Evolutionary conservation across 495 filamentous ascomycete species (phyloP), one percentile per base, ranked within the genome.

Genomic region (Xylona heveae): DNA sequence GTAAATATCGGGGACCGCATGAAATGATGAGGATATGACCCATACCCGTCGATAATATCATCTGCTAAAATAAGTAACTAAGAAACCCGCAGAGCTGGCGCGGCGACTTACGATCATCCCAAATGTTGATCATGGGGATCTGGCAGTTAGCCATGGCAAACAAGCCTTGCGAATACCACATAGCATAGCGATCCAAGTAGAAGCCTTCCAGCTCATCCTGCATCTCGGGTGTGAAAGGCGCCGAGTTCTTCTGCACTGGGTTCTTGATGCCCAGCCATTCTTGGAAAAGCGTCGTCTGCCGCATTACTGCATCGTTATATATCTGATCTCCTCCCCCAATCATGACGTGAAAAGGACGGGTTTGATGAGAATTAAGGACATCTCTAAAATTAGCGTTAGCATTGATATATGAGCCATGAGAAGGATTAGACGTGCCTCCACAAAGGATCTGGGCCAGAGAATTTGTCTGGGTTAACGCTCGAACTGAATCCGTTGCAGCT

Each of bases 51-150:
- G 39, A 97, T 88, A 42, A 95, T 91, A 40, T 97, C 88, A 53
- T 95, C n/a, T n/a, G n/a, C n/a, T n/a, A n/a, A n/a, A n/a, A n/a
- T n/a, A n/a, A n/a, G n/a, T n/a, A n/a, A n/a, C n/a, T n/a, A n/a
- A n/a, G n/a, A n/a, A n/a, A n/a, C n/a, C n/a, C n/a, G n/a, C n/a
- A n/a, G n/a, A n/a, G n/a, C n/a, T n/a, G n/a, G n/a, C n/a, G n/a
- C n/a, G n/a, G n/a, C n/a, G n/a, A n/a, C n/a, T n/a, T n/a, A n/a
- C n/a, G 88, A 44, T 95, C 88, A 50, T 95, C 88, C 59, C 76
- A 94, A 39, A 97, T 79, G 49, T 97, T 97, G 42, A 97, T 62
- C 85, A 93, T 95, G 26, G 88, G 88, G 30, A 97, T 94, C 46
- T 95, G 88, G 5, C 78, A 74, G 41, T 75, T 85, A 1, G 84